Percentiles rank a stretch among this genome's conserved stretches.
phyloP scores from a whole-genome alignment of 305 asterid species.

The Solanum chacoense region DNA sequence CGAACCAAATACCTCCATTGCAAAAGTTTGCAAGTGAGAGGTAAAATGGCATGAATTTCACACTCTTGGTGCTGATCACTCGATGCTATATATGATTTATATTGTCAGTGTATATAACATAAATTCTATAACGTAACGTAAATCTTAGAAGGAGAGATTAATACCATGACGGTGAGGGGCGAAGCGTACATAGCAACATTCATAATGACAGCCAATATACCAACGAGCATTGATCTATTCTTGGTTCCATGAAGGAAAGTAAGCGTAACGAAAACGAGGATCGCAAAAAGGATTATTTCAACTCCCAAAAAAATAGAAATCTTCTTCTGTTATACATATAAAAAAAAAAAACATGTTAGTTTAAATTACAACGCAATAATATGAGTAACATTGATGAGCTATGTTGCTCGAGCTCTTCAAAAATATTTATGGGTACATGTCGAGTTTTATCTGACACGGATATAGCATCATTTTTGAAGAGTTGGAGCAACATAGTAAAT shows the following conservation, averaged over 20 bases:
- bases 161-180: conserved; percentile 70
- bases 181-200: conserved; percentile 56
- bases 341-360: neutral
- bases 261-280: conserved; percentile 25
- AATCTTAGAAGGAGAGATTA: neutral
- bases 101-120: neutral
- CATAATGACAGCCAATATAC: conserved; percentile 36
- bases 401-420: neutral
- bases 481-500: neutral
- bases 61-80: conserved; percentile 70
- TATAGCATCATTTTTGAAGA: neutral
- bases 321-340: conserved; percentile 26
- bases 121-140: neutral
- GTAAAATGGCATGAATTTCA: conserved; percentile 66
- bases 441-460: too few relatives aligned
- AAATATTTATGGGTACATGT: too few relatives aligned
- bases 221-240: conserved; percentile 36
- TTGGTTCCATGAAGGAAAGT: conserved; percentile 30
- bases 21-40: conserved; percentile 49
- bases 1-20: conserved; percentile 53
- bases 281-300: conserved; percentile 17
- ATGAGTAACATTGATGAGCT: neutral
- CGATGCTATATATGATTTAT: neutral
- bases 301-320: conserved; percentile 18
- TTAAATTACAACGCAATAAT: neutral